phyloP scores from a whole-genome alignment of 176 grass and related monocot species.

The Carex parvula region DNA sequence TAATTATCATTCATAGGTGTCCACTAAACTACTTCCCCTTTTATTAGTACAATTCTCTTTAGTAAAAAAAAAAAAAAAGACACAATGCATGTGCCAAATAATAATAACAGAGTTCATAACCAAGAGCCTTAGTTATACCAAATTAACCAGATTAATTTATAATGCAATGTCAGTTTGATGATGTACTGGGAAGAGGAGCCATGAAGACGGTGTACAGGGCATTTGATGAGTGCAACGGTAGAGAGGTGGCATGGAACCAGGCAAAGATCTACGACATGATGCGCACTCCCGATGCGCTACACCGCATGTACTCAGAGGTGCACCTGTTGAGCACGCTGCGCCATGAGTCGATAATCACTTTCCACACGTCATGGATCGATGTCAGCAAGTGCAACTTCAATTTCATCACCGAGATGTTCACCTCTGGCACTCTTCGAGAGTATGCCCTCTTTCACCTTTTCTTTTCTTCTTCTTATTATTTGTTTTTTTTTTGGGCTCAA shows the following conservation, averaged over 20 bases:
- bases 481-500: neutral
- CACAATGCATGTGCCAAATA: neutral
- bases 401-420: constrained; percentile 99
- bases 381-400: constrained; percentile 47
- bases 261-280: constrained; percentile 51
- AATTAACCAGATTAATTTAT: constrained; percentile 2
- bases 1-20: neutral
- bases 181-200: constrained; percentile 73
- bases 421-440: constrained; percentile 79
- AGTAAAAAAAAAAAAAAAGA: neutral
- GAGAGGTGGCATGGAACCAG: constrained; percentile 96
- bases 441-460: constrained; percentile 26
- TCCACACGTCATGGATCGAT: constrained; percentile 74
- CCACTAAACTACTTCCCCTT: neutral
- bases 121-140: neutral
- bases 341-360: constrained; percentile 68
- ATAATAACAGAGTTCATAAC: neutral
- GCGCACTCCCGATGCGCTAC: constrained; percentile 51
- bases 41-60: neutral
- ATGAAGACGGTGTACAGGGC: constrained; percentile 86
- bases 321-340: constrained; percentile 58
- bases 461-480: neutral
- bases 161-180: constrained; percentile 43
- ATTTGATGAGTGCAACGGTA: constrained; percentile 68
- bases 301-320: constrained; percentile 89